Conservation (phyloP, 179 eudicot genomes). For the Dionaea muscipula region DNA sequence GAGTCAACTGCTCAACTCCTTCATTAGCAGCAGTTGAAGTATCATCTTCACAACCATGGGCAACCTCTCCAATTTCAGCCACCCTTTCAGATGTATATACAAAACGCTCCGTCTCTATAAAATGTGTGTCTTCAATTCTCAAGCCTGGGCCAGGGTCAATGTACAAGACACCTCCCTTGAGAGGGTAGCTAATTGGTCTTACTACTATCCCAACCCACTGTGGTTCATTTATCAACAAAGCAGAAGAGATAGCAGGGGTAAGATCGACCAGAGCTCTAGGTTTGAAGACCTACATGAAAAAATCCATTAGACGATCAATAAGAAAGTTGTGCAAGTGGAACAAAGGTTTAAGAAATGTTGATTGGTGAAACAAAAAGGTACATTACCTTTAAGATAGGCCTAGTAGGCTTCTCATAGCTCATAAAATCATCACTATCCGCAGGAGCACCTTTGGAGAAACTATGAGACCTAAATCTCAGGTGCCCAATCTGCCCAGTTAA, state of each 20-base stretch:
- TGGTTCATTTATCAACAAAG: constrained; percentile 80
- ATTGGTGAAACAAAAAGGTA: neutral
- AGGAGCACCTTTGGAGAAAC: constrained; percentile 88
- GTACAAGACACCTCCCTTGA: constrained; percentile 73
- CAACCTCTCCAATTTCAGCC: constrained; percentile 16
- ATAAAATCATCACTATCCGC: constrained; percentile 94
- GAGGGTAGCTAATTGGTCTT: constrained; percentile 85
- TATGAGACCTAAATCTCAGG: constrained; percentile 94
- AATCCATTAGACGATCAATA: constrained; percentile 10
- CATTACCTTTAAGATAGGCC: constrained; percentile 81
- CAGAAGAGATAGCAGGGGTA: constrained; percentile 87
- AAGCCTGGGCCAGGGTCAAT: constrained; percentile 93
- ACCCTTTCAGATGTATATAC: constrained; percentile 19
- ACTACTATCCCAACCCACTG: constrained; percentile 95
- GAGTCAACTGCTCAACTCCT: constrained; percentile 36
- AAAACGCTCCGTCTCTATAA: constrained; percentile 66
- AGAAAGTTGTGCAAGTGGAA: neutral
- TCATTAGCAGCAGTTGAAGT: constrained; percentile 17
- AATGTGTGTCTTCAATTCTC: constrained; percentile 47
- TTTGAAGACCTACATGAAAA: constrained; percentile 54
- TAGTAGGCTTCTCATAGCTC: constrained; percentile 97
- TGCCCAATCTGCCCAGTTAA: constrained; percentile 97
- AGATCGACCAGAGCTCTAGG: constrained; percentile 97
- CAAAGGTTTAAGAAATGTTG: constrained; percentile 1
- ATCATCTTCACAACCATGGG: constrained; percentile 19